Evolutionary conservation across 2,329 filamentous ascomycete species (phyloP), one percentile per base, ranked within the genome.

Genomic region (Fusarium sarcochroum): DNA sequence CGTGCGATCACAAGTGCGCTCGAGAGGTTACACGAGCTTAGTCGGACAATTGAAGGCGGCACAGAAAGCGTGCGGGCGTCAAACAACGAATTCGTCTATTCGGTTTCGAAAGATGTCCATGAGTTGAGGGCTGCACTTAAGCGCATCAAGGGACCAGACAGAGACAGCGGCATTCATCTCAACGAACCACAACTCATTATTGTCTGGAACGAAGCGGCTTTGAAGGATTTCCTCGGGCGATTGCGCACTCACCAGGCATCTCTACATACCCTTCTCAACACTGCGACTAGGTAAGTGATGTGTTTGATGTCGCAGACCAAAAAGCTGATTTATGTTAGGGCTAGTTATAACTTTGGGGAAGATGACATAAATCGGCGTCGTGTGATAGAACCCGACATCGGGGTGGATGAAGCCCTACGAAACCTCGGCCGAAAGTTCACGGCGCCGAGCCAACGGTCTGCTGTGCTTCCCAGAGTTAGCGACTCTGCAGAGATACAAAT

Each of bases 401-500:
- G 56, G 20, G 62, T 75, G 32, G 73, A 75, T 20, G 70, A 73
- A 47, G 73, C 73, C 34, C 49, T 75, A 18, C 69, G 73, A 37
- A 66, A 63, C 30, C 63, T 75, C 10, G 70, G 73, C 23, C 62
- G 71, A 50, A 74, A 68, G 38, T 68, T 75, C 42, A 71, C 66
- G 9, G 49, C 66, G 11, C 70, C 73, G n/a, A 70, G 64, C 45
- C 73, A 75, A 32, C 63, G 51, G 18, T 66, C 60, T 21, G 58
- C 63, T 14, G 70, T 75, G 23, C 52, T 75, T 15, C 73, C 73
- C 11, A 65, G 73, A 66, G 73, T 75, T 15, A 75, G 73, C 18
- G 73, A 75, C 48, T 75, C 73, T 34, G 58, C 73, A 10, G 71
- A 75, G 23, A 75, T 75, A n/a, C 73, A 75, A 49, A 40, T 75